Evolutionary conservation across 2,329 filamentous ascomycete genomes (phyloP), one percentile per base, ranked within the genome.

Genomic region (Orbilia ellipsospora): DNA sequence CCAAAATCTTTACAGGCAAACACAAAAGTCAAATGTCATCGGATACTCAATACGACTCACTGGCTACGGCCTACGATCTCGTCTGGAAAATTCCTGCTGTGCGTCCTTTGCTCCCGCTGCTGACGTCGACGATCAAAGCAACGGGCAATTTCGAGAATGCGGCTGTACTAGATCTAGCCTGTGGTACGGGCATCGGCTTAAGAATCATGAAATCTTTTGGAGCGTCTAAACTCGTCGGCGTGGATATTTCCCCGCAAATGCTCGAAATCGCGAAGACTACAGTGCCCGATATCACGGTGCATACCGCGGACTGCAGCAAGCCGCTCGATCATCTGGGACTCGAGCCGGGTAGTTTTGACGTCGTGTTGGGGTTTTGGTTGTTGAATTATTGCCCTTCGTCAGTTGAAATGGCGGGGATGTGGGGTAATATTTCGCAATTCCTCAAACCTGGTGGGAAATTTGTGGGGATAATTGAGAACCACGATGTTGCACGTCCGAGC

Each of bases 391-490:
- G 48, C 26, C 48, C 48, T 52, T 52, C 48, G 18, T 52, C 48
- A 5, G 48, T 52, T n/a, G 48, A 52, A 18, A 52, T 52, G 48
- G 48, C 48, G 20, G 48, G 48, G 16, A 52, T 52, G 48, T 52
- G 48, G 48, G 18, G 2, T 7, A 52, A 52, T 52, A 52, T 52
- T 18, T 2, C 16, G 16, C n/a, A 10, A 18, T 52, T 18, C 20
- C 18, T 52, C 5, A 52, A 52, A 23, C 48, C 48, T n/a, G 48
- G 48, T 23, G 48, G 48, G 48, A 52, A 23, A 13, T 52, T 52
- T 52, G n/a, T 20, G n/a, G 48, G 48, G 48, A 52, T 52, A 52
- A 13, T 52, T 52, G 48, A 52, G 48, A 52, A 52, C 48, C 48
- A 52, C 18, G 16, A 52, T 23, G 18, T 20, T 12, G 48, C 48